A percentile compares a stretch with the other conserved stretches of the same genome.
These are phyloP conservation scores for Infundibulicybe gibba DNA, from an alignment of 768 basidiomycete species.

Conservation along the genomic window DNA sequence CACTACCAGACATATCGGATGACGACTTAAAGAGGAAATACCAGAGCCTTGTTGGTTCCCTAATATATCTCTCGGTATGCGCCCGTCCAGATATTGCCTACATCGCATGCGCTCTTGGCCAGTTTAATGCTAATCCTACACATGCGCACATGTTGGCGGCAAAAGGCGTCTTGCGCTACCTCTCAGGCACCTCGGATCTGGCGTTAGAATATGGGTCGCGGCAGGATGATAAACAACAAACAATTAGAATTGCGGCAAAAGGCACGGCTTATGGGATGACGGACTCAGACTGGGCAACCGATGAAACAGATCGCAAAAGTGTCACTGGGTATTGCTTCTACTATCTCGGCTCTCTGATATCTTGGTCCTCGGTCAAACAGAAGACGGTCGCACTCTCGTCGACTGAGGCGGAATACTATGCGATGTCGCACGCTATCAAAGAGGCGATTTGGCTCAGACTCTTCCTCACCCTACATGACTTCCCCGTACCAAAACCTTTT, in stretches of 20 bases:
- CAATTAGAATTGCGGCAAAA: background rate
- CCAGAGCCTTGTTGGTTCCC: constrained; percentile 15
- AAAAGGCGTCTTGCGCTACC: constrained; percentile 27
- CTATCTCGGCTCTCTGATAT: constrained; percentile 20
- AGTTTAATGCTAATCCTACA: constrained; percentile 24
- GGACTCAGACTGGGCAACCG: constrained; percentile 29
- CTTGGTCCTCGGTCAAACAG: constrained; percentile 31
- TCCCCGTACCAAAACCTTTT: constrained; percentile 5
- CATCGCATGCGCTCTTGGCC: constrained; percentile 22
- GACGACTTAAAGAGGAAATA: constrained; percentile 10
- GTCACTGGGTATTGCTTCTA: constrained; percentile 33
- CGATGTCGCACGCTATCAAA: constrained; percentile 19
- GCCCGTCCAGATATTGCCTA: constrained; percentile 32
- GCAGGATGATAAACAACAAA: background rate
- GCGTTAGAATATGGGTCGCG: constrained; percentile 12
- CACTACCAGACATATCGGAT: constrained; percentile 11
- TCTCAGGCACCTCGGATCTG: constrained; percentile 21
- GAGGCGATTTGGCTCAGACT: constrained; percentile 23
- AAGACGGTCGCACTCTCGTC: constrained; percentile 28
- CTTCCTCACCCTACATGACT: constrained; percentile 8
- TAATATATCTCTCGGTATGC: constrained; percentile 24
- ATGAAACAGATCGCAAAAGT: constrained; percentile 19
- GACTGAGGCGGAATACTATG: constrained; percentile 35
- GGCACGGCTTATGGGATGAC: constrained; percentile 10
- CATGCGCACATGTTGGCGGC: constrained; percentile 22